Conservation (phyloP, 176 grass and related monocot genomes). For the Zoysia japonica region DNA sequence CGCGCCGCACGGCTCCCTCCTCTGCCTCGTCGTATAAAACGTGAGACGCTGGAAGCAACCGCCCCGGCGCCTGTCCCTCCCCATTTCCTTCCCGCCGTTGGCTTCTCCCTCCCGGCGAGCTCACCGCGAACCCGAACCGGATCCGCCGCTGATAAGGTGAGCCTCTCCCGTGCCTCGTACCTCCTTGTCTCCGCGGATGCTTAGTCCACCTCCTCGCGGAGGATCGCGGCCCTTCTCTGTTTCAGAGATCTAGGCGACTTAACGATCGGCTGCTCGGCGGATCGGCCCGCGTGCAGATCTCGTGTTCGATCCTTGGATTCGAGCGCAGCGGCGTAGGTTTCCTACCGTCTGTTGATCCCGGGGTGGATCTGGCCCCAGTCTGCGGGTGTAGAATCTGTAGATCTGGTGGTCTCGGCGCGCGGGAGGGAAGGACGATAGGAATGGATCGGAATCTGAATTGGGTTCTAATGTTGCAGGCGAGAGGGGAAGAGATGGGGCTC, state of each 20-base stretch:
- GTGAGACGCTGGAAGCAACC: constrained; percentile 16
- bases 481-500: constrained; percentile 62
- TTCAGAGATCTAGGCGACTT: not conserved
- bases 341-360: constrained; percentile 12
- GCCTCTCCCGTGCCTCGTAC: not conserved
- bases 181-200: too few relatives aligned
- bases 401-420: constrained; percentile 21
- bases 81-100: constrained; percentile 20
- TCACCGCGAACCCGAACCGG: constrained; percentile 20
- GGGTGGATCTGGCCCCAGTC: constrained; percentile 23
- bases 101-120: constrained; percentile 36
- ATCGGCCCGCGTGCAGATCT: constrained; percentile 27
- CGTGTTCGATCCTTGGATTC: not conserved
- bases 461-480: constrained; percentile 29
- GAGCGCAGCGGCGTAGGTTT: constrained; percentile 1
- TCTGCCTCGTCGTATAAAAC: constrained; percentile 12
- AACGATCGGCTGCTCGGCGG: not conserved
- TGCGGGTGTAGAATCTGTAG: not conserved
- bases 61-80: not conserved
- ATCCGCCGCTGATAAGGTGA: constrained; percentile 34
- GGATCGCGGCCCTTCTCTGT: not conserved
- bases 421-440: not conserved
- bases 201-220: not conserved
- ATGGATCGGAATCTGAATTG: constrained; percentile 6
- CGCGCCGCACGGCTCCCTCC: not conserved